Conservation (phyloP, 495 filamentous ascomycete genomes). For the Lophiotrema nucula region DNA sequence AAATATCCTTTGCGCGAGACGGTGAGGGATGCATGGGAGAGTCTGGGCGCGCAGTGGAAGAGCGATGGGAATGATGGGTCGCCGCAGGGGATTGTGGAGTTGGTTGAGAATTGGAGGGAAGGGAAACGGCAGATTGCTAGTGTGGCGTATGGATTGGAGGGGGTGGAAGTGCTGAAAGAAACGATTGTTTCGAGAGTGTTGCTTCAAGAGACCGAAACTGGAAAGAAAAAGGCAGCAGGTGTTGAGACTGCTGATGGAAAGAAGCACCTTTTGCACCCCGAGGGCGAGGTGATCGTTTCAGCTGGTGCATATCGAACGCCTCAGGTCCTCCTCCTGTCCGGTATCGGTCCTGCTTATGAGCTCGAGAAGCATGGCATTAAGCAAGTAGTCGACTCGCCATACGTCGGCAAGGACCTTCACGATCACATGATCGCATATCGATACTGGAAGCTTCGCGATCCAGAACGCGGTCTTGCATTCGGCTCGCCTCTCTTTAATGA, state of each 20-base stretch:
- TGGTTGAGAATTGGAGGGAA: conserved; percentile 6
- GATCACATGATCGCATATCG: conserved; percentile 1
- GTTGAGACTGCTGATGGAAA: conserved; percentile 2
- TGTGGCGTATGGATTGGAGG: not conserved
- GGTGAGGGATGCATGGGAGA: not conserved
- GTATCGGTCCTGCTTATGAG: conserved; percentile 11
- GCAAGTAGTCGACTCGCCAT: conserved; percentile 5
- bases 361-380: conserved; percentile 1
- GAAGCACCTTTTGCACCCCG: not conserved
- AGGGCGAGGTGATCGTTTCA: conserved; percentile 32
- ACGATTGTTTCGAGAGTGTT: conserved; percentile 4
- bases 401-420: conserved; percentile 11
- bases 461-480: not conserved
- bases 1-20: conserved; percentile 10
- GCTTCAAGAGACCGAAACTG: not conserved
- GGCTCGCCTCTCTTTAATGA: not conserved
- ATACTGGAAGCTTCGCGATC: conserved; percentile 11
- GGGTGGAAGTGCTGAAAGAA: conserved; percentile 9
- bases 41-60: not conserved
- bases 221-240: not conserved
- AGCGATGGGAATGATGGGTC: conserved; percentile 12
- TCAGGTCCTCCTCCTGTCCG: conserved; percentile 20
- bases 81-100: not conserved
- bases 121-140: conserved; percentile 10
- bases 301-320: conserved; percentile 18